Base-by-base conservation (phyloP, 805 yeast genomes). In the Teunomyces pallodes region DNA sequence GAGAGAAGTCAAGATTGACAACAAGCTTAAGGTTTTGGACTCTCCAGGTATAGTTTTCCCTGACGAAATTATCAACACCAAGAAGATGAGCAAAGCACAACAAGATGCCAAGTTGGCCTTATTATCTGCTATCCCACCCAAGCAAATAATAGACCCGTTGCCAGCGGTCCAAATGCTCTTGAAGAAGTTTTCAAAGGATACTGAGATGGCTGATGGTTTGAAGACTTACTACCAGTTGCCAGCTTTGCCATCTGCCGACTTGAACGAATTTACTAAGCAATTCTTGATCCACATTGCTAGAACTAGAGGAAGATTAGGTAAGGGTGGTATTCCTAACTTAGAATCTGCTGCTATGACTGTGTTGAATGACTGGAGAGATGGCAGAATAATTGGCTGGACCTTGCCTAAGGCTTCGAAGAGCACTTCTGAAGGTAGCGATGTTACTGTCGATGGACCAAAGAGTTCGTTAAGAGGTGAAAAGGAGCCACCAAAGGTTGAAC, bases 11-110 rank as follows among this genome's bases (percentile, higher is more conserved):
- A 94, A 92, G 71, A 79, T 92, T 51, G 99, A 92, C 67, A 86
- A 84, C 62, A 90, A 90, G 67, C 79, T 92, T 58, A 89, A 87
- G 67, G 78, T 92, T 54, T 76, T 92, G 61, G 99, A 92, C 69
- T 89, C 97, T 46, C 99, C 99, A 45, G 99, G 99, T 64, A 94
- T 92, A 52, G 97, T 94, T 36, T 92, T 94, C 82, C 98, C 98
- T 44, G 86, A 81, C 55, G 80, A 72, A 52, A 45, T 70, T 28
- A 46, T 61, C 36, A 55, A 54, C 39, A 57, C 60, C 43, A 77
- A 75, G 56, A 78, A 75, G 57, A 72, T 72, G 54, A 66, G 73
- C 49, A 83, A 78, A 60, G 65, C 72, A 20, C 87, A 85, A 54
- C 89, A 85, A 65, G 87, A 86, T 61, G 95, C 98, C n/a, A 88